A percentile compares a stretch with the other conserved stretches of the same genome.
Evolutionary conservation across 2,329 filamentous ascomycete genomes (phyloP).

Genomic region (Colletotrichum incanum): DNA sequence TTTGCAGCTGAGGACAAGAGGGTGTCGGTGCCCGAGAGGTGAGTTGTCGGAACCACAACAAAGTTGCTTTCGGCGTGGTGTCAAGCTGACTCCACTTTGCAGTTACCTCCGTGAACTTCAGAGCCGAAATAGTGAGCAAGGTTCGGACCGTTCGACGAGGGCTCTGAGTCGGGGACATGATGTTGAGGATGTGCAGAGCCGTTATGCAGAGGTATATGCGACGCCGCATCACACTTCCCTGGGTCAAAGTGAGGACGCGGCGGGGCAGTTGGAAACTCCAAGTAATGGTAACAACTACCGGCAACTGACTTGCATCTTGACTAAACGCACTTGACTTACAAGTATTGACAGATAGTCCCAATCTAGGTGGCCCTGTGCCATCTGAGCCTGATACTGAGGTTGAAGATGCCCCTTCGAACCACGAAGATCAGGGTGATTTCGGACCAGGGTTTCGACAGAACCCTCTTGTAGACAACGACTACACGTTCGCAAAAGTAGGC

Average conservation of each 20-base stretch:
- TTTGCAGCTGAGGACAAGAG: constrained; percentile 45
- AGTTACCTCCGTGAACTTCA: constrained; percentile 43
- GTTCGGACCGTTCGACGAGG: constrained; percentile 21
- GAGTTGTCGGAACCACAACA: constrained; percentile 23
- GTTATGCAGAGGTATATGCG: constrained; percentile 18
- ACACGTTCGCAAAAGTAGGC: constrained; percentile 51
- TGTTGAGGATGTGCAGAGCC: constrained; percentile 9
- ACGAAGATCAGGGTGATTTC: constrained; percentile 22
- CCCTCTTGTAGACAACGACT: constrained; percentile 52
- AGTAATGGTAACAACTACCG: constrained; percentile 15
- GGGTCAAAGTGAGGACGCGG: not conserved
- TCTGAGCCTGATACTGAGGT: constrained; percentile 33
- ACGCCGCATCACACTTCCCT: constrained; percentile 23
- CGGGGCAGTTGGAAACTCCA: constrained; percentile 30
- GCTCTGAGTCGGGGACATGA: constrained; percentile 12
- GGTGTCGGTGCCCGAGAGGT: constrained; percentile 46
- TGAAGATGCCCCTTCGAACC: constrained; percentile 14
- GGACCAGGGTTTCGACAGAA: constrained; percentile 45
- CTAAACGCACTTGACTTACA: constrained; percentile 3
- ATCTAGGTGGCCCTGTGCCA: not conserved
- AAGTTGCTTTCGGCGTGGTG: not conserved
- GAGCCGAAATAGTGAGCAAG: constrained; percentile 35
- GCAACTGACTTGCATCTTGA: not conserved
- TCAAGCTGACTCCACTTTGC: constrained; percentile 15
- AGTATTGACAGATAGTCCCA: constrained; percentile 20